Evolutionary conservation across 768 basidiomycete genomes (phyloP).

Genomic region (Kwoniella botswanensis): DNA sequence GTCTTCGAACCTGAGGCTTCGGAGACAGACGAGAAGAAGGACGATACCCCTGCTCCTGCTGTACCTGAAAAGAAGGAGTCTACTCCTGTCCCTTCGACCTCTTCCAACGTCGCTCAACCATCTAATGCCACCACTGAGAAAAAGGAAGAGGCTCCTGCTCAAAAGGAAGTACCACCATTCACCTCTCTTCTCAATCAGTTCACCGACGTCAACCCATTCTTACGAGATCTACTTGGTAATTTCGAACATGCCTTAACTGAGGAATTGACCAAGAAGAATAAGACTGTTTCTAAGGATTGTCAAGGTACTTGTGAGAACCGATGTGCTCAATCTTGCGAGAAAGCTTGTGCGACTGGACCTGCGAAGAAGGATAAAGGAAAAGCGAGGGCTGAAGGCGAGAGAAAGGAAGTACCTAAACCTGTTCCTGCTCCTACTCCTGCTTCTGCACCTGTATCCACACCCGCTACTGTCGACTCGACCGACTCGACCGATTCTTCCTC

Average conservation of each 20-base stretch:
- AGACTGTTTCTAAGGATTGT: conserved; percentile 3
- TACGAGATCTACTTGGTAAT: conserved; percentile 48
- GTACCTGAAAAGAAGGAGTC: background rate
- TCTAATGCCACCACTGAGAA: background rate
- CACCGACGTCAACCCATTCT: conserved; percentile 47
- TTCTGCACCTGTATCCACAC: conserved; percentile 10
- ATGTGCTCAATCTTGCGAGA: conserved; percentile 10
- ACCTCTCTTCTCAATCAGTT: conserved; percentile 35
- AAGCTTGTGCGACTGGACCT: too few relatives aligned
- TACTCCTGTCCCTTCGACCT: background rate
- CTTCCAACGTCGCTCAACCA: background rate
- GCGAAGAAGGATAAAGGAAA: conserved; percentile 44
- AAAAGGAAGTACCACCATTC: conserved; percentile 35
- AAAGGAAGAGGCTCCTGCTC: background rate
- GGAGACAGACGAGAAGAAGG: conserved; percentile 6
- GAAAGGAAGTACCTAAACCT: conserved; percentile 20
- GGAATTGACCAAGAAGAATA: conserved; percentile 18
- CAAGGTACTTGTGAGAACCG: background rate
- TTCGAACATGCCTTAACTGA: conserved; percentile 46
- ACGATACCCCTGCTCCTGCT: conserved; percentile 2
- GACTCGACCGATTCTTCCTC: conserved; percentile 13
- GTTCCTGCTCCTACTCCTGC: conserved; percentile 28
- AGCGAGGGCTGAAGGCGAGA: conserved; percentile 46
- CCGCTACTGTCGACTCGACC: conserved; percentile 5
- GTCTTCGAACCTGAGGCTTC: conserved; percentile 40